A percentile compares a stretch with the other conserved stretches of the same genome.
Conservation (phyloP, 192 early-diverging fungal genomes). For the Rhizoclosmatium sp. region DNA sequence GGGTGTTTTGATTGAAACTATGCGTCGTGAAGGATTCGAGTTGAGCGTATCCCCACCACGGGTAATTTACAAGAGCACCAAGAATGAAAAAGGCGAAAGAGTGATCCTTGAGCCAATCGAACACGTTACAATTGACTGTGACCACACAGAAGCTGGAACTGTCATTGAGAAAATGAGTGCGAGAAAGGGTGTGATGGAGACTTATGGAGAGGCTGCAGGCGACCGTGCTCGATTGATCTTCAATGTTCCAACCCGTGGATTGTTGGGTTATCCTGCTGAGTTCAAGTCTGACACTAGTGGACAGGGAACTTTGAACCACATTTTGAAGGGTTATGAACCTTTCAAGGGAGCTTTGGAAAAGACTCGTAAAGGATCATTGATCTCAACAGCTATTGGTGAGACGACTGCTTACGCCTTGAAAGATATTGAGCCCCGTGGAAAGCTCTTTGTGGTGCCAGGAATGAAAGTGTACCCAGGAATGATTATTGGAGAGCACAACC, state of each 20-base stretch:
- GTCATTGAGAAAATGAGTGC: constrained; percentile 87
- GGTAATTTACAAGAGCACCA: constrained; percentile 73
- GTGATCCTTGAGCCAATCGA: constrained; percentile 80
- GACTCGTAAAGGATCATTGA: constrained; percentile 78
- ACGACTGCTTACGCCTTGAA: constrained; percentile 79
- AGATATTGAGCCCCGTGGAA: constrained; percentile 79
- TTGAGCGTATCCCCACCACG: constrained; percentile 81
- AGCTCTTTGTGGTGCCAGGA: constrained; percentile 77
- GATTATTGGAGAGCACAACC: constrained; percentile 85
- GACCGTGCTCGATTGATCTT: constrained; percentile 81
- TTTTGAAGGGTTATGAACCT: constrained; percentile 75
- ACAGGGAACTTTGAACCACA: constrained; percentile 81
- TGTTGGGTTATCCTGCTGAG: constrained; percentile 85
- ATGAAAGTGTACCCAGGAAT: constrained; percentile 84
- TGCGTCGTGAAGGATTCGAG: constrained; percentile 90
- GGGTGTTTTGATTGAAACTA: constrained; percentile 86
- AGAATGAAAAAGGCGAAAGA: constrained; percentile 57
- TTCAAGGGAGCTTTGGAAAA: constrained; percentile 77
- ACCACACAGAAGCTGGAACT: constrained; percentile 71
- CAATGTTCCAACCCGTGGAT: constrained; percentile 81
- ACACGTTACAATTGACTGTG: constrained; percentile 84
- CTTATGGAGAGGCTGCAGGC: constrained; percentile 68
- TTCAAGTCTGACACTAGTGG: constrained; percentile 91
- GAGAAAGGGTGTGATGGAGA: constrained; percentile 84
- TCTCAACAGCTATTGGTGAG: constrained; percentile 72